Conservation (phyloP, 202 grass and related monocot genomes). For the Eragrostis tef region DNA sequence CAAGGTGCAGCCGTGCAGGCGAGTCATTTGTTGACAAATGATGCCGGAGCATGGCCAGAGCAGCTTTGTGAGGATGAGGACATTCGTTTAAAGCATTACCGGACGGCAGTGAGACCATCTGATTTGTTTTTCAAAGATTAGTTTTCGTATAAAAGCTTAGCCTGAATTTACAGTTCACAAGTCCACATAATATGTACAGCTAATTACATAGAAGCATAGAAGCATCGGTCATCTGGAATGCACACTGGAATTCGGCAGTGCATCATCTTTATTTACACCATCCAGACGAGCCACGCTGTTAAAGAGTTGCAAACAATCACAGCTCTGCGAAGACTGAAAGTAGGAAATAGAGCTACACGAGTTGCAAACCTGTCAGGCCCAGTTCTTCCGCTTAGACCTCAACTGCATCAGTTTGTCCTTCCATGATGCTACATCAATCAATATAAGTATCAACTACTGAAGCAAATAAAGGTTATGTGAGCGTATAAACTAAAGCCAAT, state of each 20-base stretch:
- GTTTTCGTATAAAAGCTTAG: conserved; percentile 32
- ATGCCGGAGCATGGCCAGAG: neutral
- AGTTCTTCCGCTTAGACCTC: conserved; percentile 83
- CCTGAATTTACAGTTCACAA: conserved; percentile 38
- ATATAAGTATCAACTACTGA: neutral
- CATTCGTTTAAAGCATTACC: neutral
- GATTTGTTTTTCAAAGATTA: conserved; percentile 11
- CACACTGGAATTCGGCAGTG: conserved; percentile 10
- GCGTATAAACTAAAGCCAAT: conserved; percentile 5
- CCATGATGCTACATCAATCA: conserved; percentile 64
- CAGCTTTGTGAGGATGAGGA: too few species aligned
- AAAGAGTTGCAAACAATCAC: neutral
- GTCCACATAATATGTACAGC: conserved; percentile 47
- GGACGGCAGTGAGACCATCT: too few species aligned
- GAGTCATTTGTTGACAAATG: too few species aligned
- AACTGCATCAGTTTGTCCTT: conserved; percentile 71
- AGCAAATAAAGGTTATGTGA: neutral
- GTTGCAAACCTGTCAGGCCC: conserved; percentile 56
- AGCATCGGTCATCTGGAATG: conserved; percentile 40
- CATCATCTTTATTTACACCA: conserved; percentile 56
- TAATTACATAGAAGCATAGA: conserved; percentile 41
- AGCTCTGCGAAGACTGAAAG: neutral
- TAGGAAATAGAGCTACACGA: neutral
- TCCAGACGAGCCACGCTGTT: conserved; percentile 1
- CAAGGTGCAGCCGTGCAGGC: too few species aligned